Percentiles rank a stretch among this genome's conserved stretches.
Conservation (phyloP, 257 asterid genomes). For the Rehmannia glutinosa region DNA sequence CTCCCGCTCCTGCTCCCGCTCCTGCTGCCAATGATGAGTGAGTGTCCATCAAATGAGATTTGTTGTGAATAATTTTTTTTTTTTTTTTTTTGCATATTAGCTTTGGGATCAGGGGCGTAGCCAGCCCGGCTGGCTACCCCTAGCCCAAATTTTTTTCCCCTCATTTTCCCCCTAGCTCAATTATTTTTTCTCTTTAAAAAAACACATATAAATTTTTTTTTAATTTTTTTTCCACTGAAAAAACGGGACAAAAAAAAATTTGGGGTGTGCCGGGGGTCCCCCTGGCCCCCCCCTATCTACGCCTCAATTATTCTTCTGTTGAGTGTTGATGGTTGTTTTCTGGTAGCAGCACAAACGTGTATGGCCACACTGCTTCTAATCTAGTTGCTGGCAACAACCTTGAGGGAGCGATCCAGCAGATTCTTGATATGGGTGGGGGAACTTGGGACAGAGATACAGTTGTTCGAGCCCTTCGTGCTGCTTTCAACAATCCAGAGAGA, state of each 20-base stretch:
- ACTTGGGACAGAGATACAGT: constrained; percentile 85
- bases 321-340: constrained; percentile 9
- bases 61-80: not conserved
- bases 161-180: too few relatives aligned
- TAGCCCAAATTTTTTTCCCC: too few relatives aligned
- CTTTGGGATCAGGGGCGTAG: too few relatives aligned
- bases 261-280: too few relatives aligned
- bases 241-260: too few relatives aligned
- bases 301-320: too few relatives aligned
- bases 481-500: constrained; percentile 84
- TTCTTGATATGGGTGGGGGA: constrained; percentile 93
- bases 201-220: too few relatives aligned
- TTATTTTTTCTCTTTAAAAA: too few relatives aligned
- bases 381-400: constrained; percentile 72
- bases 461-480: constrained; percentile 83
- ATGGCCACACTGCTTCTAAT: constrained; percentile 66
- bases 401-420: constrained; percentile 67
- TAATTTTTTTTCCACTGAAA: too few relatives aligned
- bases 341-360: constrained; percentile 50
- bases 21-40: constrained; percentile 34
- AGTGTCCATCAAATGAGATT: constrained; percentile 15
- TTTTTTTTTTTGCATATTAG: too few relatives aligned
- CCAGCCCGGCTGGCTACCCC: too few relatives aligned
- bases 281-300: too few relatives aligned
- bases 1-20: constrained; percentile 27